phyloP scores from a whole-genome alignment of 345 rosid species.

The Noccaea bulbosa region DNA sequence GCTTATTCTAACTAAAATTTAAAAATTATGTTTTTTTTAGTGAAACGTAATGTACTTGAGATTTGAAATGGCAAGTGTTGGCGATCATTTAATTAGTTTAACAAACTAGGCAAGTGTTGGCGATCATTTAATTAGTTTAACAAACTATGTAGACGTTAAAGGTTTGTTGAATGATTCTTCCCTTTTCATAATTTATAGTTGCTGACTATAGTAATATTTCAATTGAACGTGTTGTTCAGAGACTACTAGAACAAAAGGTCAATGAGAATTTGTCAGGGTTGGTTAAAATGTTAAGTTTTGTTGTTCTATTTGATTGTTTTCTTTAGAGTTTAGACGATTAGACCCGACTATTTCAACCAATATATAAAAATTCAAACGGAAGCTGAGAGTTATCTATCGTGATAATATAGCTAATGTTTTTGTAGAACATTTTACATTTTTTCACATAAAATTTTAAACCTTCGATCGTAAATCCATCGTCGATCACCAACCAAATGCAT shows the following conservation, averaged over 20 bases:
- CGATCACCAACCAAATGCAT: background rate
- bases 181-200: background rate
- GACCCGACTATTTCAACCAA: constrained; percentile 5
- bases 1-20: background rate
- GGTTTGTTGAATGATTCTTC: constrained; percentile 2
- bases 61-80: constrained; percentile 10
- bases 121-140: background rate
- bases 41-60: background rate
- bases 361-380: background rate
- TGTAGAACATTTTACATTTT: background rate
- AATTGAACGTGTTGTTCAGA: background rate
- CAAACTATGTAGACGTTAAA: background rate
- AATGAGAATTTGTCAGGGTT: background rate
- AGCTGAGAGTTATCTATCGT: background rate
- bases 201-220: background rate
- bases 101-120: background rate
- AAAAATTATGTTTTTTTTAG: background rate
- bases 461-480: background rate
- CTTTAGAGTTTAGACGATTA: background rate
- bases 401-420: background rate
- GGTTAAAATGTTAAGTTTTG: background rate
- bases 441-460: background rate
- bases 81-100: background rate
- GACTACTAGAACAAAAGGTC: constrained; percentile 1
- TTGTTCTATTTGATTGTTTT: background rate